phyloP scores from a whole-genome alignment of 768 basidiomycete genomes.

The Hericium rajendrae region DNA sequence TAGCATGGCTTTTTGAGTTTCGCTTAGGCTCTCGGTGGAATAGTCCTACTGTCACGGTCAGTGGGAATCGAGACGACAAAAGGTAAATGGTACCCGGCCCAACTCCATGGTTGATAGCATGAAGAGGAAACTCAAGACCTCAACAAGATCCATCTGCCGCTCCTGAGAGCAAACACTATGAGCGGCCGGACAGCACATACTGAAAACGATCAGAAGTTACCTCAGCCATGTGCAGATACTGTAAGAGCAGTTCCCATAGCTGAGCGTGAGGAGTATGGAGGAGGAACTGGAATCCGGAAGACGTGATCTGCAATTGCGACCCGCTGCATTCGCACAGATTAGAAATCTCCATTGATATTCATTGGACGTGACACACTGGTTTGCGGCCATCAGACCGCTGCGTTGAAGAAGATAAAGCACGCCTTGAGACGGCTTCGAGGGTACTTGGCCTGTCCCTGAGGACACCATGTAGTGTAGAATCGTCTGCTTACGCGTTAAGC shows the following conservation, averaged over 20 bases:
- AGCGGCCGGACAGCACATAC: not conserved
- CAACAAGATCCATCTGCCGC: conserved; percentile 85
- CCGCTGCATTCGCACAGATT: conserved; percentile 29
- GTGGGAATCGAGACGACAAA: conserved; percentile 5
- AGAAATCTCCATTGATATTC: not conserved
- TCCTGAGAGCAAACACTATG: conserved; percentile 35
- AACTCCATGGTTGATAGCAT: conserved; percentile 97
- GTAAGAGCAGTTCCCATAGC: conserved; percentile 87
- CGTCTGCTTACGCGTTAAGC: conserved; percentile 40
- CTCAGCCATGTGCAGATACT: conserved; percentile 82
- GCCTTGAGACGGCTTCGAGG: conserved; percentile 68
- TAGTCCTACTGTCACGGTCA: conserved; percentile 57
- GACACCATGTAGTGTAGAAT: conserved; percentile 99
- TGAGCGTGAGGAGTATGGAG: conserved; percentile 91
- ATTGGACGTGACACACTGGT: conserved; percentile 38
- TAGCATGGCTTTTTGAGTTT: conserved; percentile 78
- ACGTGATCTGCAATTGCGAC: conserved; percentile 71
- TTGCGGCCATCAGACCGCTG: conserved; percentile 77
- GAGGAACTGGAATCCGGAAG: conserved; percentile 92
- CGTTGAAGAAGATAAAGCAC: conserved; percentile 77
- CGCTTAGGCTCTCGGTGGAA: conserved; percentile 68
- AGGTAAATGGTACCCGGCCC: conserved; percentile 51
- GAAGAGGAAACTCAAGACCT: conserved; percentile 89
- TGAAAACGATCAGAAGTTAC: conserved; percentile 28
- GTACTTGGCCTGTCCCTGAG: conserved; percentile 69